Conservation (phyloP, 306 rosid genomes). For the Cyamopsis tetragonoloba region DNA sequence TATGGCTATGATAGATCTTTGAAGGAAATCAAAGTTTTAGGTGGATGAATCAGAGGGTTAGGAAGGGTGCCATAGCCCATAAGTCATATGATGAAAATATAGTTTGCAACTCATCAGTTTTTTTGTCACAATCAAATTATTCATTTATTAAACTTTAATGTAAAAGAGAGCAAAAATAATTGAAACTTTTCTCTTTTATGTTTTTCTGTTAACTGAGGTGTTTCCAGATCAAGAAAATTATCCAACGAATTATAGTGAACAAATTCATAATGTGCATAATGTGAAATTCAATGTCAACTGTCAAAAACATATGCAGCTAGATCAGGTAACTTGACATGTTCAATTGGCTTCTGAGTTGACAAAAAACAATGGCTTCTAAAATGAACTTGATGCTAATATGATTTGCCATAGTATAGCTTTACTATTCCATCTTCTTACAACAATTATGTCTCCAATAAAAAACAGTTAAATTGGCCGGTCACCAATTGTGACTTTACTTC, state of each 20-base stretch:
- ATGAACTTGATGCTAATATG: background rate
- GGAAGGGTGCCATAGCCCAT: no score
- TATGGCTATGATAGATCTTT: no score
- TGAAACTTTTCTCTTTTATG: no score
- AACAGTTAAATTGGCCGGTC: no score
- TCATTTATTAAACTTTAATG: background rate
- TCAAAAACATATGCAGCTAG: no score
- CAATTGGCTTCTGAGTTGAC: no score
- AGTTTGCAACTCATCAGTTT: no score
- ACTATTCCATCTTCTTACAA: background rate
- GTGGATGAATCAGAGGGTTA: no score
- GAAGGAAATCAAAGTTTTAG: background rate
- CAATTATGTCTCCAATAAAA: background rate
- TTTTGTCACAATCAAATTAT: background rate
- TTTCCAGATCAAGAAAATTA: background rate
- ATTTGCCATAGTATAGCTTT: background rate
- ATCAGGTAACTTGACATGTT: background rate
- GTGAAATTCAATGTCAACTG: no score
- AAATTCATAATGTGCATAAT: background rate
- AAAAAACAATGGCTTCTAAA: background rate
- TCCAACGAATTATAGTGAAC: background rate
- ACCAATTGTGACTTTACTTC: constrained; percentile 10
- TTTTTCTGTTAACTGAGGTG: no score
- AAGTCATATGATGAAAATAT: no score
- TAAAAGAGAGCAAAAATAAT: no score